Evolutionary conservation across 179 eudicot species (phyloP), one percentile per base, ranked within the genome.

Genomic region (Amaranthus tricolor): DNA sequence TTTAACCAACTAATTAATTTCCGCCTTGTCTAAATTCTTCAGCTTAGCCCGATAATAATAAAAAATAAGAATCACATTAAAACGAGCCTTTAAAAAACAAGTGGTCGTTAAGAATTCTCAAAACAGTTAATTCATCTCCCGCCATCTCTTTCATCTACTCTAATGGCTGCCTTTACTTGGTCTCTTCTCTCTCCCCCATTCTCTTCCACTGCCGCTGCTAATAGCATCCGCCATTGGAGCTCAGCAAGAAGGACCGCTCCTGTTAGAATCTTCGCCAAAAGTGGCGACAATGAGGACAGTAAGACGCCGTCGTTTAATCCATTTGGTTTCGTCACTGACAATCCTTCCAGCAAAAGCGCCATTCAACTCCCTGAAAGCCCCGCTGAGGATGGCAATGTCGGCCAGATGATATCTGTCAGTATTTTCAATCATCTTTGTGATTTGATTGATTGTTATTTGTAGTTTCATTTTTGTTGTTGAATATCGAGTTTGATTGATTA

Each of bases 351-450:
- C 66, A 85, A 92, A 51, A 91, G 83, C 74, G 98, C 99, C 10
- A 95, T 95, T 83, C 99, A 95, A 86, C 92, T 95, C 16, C 97
- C 98, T 13, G 97, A 85, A 72, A 79, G 80, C 47, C 99, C 99
- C 17, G 99, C 98, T 24, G 98, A 95, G 73, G 98, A 88, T 60
- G 99, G 99, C 69, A 95, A 95, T 82, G 99, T 95, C 58, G 99
- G 99, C 77, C 98, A 95, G 78, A 87, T 95, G 97, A 89, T 95
- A 70, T 82, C 83, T 77, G 99, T 95, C 68, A 64, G 88, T 61
- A 10, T 9, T 43, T 52, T 57, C 31, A 0, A 40, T 21, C 40
- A 31, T 31, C 40, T 31, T 31, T 31, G 3, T 31, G 40, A 31
- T 31, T 31, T 31, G 40, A 31, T 31, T 12, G 8, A 5, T 31